A percentile compares a stretch with the other conserved stretches of the same genome.
These are phyloP conservation scores for Microdochium paspali DNA, from an alignment of 2,329 filamentous ascomycete species.

Conservation along the genomic window DNA sequence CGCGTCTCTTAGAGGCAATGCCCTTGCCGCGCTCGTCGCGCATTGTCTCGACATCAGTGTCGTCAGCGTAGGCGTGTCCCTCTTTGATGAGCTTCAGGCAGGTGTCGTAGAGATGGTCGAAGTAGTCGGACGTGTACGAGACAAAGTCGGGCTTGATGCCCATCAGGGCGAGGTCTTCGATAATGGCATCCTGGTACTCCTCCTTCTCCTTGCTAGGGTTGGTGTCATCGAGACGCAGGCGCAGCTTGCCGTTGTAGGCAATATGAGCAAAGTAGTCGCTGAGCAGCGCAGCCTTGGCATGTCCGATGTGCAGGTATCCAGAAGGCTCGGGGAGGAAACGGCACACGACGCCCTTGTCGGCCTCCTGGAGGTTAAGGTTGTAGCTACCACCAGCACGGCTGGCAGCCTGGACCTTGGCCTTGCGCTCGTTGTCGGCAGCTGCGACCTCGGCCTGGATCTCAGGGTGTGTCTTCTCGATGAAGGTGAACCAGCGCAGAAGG, in stretches of 20 bases:
- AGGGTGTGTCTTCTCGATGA: constrained; percentile 71
- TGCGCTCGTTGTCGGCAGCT: constrained; percentile 56
- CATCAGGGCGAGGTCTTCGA: constrained; percentile 85
- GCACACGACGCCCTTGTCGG: constrained; percentile 82
- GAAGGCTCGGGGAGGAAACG: constrained; percentile 92
- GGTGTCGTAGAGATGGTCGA: constrained; percentile 82
- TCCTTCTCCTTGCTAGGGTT: constrained; percentile 97
- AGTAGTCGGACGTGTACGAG: constrained; percentile 92
- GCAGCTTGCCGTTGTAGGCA: constrained; percentile 82
- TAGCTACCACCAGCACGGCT: constrained; percentile 79
- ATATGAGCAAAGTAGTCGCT: constrained; percentile 97
- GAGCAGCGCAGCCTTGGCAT: constrained; percentile 86
- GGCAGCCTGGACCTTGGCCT: constrained; percentile 57
- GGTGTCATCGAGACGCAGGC: constrained; percentile 92
- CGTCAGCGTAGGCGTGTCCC: constrained; percentile 87
- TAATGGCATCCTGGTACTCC: constrained; percentile 88
- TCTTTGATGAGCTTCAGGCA: constrained; percentile 76
- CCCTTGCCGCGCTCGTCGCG: constrained; percentile 75
- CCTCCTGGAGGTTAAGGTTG: constrained; percentile 77
- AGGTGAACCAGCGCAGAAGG: constrained; percentile 78
- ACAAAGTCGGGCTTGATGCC: constrained; percentile 82
- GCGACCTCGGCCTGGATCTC: constrained; percentile 67
- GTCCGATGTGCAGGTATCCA: constrained; percentile 89
- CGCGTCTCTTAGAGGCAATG: constrained; percentile 71
- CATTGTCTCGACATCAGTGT: constrained; percentile 87